Evolutionary conservation across 495 filamentous ascomycete species (phyloP).

Genomic region (Neurospora tetraspora): DNA sequence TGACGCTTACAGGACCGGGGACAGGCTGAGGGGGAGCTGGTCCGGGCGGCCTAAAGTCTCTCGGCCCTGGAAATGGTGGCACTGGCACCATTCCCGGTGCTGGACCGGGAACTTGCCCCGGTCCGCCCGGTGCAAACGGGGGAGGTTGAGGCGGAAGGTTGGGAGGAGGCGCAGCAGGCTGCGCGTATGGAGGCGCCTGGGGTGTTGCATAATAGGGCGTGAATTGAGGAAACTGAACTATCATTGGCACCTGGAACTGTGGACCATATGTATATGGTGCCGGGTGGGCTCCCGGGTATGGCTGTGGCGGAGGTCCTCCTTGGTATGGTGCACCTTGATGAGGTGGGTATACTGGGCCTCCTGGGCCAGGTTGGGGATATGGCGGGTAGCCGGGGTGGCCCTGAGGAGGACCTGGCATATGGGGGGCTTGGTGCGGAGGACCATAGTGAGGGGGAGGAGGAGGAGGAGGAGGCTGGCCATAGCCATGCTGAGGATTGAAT

Average conservation of each 20-base stretch:
- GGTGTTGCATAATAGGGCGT: neutral
- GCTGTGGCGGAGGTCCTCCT: neutral
- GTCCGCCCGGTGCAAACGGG: neutral
- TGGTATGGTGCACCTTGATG: neutral
- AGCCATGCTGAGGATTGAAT: neutral
- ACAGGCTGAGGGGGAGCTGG: neutral
- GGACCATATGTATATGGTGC: neutral
- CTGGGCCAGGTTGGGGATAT: neutral
- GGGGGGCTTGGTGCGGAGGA: neutral
- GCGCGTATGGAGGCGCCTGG: neutral
- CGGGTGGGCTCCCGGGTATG: neutral
- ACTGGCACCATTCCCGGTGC: neutral
- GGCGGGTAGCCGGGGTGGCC: neutral
- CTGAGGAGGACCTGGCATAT: neutral
- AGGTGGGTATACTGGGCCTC: neutral
- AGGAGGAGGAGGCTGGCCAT: neutral
- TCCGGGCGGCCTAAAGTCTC: neutral
- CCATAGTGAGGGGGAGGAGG: neutral
- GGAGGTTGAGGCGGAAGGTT: neutral
- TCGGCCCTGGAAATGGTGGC: neutral
- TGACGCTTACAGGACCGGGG: neutral
- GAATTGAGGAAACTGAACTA: neutral
- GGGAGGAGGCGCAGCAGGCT: conserved; percentile 1
- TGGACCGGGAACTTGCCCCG: neutral
- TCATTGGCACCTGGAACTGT: neutral